phyloP scores from a whole-genome alignment of 192 early-diverging fungal genomes.

The Linnemannia exigua region DNA sequence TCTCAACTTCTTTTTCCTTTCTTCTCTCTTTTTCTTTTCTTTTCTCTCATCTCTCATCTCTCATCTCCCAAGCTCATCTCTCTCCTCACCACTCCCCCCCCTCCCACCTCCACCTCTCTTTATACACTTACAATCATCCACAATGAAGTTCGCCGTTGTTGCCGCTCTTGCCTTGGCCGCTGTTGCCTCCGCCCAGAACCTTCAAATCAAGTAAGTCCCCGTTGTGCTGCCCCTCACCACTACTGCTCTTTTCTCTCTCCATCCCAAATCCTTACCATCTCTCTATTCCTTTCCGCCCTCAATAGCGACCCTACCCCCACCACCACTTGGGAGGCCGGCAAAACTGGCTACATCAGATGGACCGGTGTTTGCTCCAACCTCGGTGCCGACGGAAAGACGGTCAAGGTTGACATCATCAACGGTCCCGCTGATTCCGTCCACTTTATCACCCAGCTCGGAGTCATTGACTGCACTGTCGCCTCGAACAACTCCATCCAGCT shows the following conservation, averaged over 20 bases:
- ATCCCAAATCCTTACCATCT: neutral
- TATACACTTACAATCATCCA: conserved; percentile 9
- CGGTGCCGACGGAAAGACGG: conserved; percentile 12
- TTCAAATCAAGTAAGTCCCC: conserved; percentile 39
- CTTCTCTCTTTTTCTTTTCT: neutral
- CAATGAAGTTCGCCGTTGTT: conserved; percentile 35
- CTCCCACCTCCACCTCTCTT: no score
- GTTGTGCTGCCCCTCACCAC: neutral
- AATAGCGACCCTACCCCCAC: conserved; percentile 37
- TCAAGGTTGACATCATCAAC: conserved; percentile 28
- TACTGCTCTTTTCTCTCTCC: neutral
- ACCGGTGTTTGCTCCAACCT: conserved; percentile 24
- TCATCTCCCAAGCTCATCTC: neutral
- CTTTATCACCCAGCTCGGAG: conserved; percentile 11
- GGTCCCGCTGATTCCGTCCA: conserved; percentile 22
- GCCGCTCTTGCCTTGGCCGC: conserved; percentile 16
- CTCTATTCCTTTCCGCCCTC: neutral
- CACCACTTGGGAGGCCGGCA: conserved; percentile 23
- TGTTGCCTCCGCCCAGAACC: conserved; percentile 26
- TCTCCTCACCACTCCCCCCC: neutral
- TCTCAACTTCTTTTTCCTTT: neutral
- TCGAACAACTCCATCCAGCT: neutral
- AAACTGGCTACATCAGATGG: conserved; percentile 16
- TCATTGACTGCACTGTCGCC: conserved; percentile 20
- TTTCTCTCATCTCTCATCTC: neutral